A percentile compares a stretch with the other conserved stretches of the same genome.
Evolutionary conservation across 2,329 filamentous ascomycete species (phyloP).

Genomic region (Aspergillus sp.): DNA sequence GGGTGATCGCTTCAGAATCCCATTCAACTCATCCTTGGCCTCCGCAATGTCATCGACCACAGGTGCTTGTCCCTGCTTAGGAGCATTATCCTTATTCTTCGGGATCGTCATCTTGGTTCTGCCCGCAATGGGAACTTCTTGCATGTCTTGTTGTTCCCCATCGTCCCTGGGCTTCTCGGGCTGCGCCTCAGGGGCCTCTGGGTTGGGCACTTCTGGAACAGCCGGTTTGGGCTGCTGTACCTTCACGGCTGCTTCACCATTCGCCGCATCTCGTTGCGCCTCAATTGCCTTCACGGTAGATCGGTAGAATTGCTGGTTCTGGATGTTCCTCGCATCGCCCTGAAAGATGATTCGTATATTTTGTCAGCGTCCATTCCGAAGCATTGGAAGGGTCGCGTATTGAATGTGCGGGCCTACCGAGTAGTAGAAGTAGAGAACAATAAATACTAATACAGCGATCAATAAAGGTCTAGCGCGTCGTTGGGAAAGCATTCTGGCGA

Average conservation of each 20-base stretch:
- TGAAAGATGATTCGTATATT: constrained; percentile 11
- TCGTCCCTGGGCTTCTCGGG: constrained; percentile 16
- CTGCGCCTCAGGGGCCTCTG: constrained; percentile 36
- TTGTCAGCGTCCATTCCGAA: constrained; percentile 2
- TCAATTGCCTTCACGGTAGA: constrained; percentile 49
- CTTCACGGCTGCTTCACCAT: constrained; percentile 58
- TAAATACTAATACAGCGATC: constrained; percentile 54
- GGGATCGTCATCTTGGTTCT: constrained; percentile 43
- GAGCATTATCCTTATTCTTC: constrained; percentile 25
- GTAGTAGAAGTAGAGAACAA: constrained; percentile 66
- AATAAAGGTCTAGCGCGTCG: constrained; percentile 61
- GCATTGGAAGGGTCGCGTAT: background rate
- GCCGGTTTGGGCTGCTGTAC: constrained; percentile 58
- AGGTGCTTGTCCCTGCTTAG: constrained; percentile 31
- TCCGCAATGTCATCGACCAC: constrained; percentile 36
- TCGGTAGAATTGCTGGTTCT: constrained; percentile 46
- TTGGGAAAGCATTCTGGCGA: constrained; percentile 54
- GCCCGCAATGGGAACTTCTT: constrained; percentile 47
- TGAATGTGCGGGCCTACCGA: constrained; percentile 43
- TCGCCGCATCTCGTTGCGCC: constrained; percentile 40
- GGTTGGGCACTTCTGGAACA: constrained; percentile 42
- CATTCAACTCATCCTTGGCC: constrained; percentile 63
- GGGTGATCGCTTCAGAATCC: constrained; percentile 74
- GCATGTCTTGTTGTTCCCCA: constrained; percentile 19
- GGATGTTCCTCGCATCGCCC: constrained; percentile 33